Percentiles rank a stretch among this genome's conserved stretches.
Evolutionary conservation across 495 filamentous ascomycete species (phyloP).

Genomic region (Entonaema liquescens): DNA sequence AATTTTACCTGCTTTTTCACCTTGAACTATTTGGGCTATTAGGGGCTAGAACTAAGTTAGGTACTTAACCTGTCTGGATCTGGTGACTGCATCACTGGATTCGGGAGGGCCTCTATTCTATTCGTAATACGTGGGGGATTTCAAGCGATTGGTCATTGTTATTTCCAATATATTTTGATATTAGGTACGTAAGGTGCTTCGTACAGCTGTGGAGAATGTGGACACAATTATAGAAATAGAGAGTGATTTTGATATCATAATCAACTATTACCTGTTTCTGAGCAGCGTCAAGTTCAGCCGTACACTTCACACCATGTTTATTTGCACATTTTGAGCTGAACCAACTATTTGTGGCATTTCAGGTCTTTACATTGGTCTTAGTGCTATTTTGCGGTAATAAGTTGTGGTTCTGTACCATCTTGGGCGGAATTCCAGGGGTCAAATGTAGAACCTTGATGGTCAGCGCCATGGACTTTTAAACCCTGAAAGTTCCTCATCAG

Average conservation of each 20-base stretch:
- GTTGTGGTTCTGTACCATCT: background rate
- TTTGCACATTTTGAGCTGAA: background rate
- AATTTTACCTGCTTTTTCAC: background rate
- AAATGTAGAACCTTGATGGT: slow-evolving; percentile 19
- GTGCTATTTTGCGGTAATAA: background rate
- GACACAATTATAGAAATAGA: background rate
- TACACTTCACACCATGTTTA: background rate
- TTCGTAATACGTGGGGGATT: background rate
- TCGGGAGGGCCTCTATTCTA: background rate
- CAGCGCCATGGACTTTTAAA: slow-evolving; percentile 9
- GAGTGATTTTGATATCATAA: background rate
- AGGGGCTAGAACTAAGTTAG: background rate
- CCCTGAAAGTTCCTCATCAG: background rate
- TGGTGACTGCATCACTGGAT: background rate
- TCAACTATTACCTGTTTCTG: background rate
- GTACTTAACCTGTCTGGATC: background rate
- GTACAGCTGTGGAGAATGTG: background rate
- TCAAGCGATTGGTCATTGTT: background rate
- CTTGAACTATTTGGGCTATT: background rate
- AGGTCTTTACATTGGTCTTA: background rate
- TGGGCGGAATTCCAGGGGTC: background rate
- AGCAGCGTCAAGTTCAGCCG: background rate
- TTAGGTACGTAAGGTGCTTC: background rate
- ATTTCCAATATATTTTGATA: background rate
- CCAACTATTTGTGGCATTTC: background rate